phyloP scores from a whole-genome alignment of 2,329 filamentous ascomycete genomes.

The Penicillium hordei region DNA sequence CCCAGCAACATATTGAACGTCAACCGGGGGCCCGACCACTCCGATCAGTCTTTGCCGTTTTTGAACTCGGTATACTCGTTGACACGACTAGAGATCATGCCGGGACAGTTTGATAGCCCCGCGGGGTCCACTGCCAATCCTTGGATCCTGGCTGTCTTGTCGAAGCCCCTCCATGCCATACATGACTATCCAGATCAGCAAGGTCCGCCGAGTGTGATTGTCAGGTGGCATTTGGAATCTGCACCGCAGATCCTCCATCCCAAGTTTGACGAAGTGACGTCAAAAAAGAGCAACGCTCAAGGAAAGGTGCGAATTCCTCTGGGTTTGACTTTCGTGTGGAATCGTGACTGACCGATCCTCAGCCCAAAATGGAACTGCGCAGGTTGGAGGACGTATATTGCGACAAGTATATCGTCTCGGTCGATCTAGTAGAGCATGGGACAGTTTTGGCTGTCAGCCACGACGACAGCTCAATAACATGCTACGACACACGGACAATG shows the following conservation, averaged over 20 bases:
- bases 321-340: slow-evolving; percentile 4
- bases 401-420: slow-evolving; percentile 68
- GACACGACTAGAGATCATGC: slow-evolving; percentile 73
- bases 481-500: slow-evolving; percentile 74
- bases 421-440: slow-evolving; percentile 68
- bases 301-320: slow-evolving; percentile 31
- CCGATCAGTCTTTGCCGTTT: slow-evolving; percentile 25
- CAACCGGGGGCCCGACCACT: slow-evolving; percentile 24
- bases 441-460: slow-evolving; percentile 71
- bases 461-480: slow-evolving; percentile 78
- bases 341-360: slow-evolving; percentile 17
- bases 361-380: slow-evolving; percentile 56
- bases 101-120: slow-evolving; percentile 60
- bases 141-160: slow-evolving; percentile 72
- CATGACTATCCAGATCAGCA: slow-evolving; percentile 59
- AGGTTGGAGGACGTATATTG: slow-evolving; percentile 67
- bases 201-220: slow-evolving; percentile 70
- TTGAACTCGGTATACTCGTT: slow-evolving; percentile 56
- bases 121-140: slow-evolving; percentile 58
- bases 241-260: slow-evolving; percentile 66
- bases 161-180: slow-evolving; percentile 55
- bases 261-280: slow-evolving; percentile 73
- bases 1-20: slow-evolving; percentile 34
- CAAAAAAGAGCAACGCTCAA: slow-evolving; percentile 59
- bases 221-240: slow-evolving; percentile 76